Conservation (phyloP, 441 rosid genomes). For the Pelargonium australe region DNA sequence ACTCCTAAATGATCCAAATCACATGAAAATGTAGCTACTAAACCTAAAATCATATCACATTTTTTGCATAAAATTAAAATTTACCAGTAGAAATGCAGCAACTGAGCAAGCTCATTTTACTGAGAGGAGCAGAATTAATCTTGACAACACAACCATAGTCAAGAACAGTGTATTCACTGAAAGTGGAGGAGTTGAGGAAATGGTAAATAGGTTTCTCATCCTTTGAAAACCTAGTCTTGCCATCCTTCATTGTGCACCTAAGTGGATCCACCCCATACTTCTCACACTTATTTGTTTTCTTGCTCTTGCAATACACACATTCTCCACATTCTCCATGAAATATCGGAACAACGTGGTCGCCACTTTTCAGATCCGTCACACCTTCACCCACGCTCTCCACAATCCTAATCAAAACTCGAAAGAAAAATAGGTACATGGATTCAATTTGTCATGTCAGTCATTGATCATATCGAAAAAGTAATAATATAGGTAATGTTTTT, state of each 20-base stretch:
- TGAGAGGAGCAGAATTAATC: conserved; percentile 29
- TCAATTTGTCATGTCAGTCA: too few species aligned
- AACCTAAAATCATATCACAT: neutral
- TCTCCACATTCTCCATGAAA: conserved; percentile 43
- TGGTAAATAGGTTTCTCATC: conserved; percentile 35
- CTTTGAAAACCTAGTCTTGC: conserved; percentile 31
- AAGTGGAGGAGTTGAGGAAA: conserved; percentile 45
- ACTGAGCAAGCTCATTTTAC: conserved; percentile 37
- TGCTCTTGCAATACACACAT: conserved; percentile 26
- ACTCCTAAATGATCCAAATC: conserved; percentile 27
- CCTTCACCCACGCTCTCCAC: conserved; percentile 44
- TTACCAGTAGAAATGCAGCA: conserved; percentile 45
- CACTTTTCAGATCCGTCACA: conserved; percentile 30
- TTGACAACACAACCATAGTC: conserved; percentile 39
- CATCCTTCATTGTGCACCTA: conserved; percentile 37
- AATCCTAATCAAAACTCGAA: conserved; percentile 16
- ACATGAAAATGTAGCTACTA: neutral
- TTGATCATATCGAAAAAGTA: too few species aligned
- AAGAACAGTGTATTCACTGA: conserved; percentile 39
- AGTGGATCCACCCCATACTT: conserved; percentile 29
- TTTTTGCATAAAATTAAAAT: too few species aligned
- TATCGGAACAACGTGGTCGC: conserved; percentile 41
- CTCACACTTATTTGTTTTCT: conserved; percentile 28
- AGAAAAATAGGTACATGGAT: neutral
- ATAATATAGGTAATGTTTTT: neutral